Evolutionary conservation across 2,329 filamentous ascomycete genomes (phyloP), one percentile per base, ranked within the genome.

Genomic region (Pezicula carpinea): DNA sequence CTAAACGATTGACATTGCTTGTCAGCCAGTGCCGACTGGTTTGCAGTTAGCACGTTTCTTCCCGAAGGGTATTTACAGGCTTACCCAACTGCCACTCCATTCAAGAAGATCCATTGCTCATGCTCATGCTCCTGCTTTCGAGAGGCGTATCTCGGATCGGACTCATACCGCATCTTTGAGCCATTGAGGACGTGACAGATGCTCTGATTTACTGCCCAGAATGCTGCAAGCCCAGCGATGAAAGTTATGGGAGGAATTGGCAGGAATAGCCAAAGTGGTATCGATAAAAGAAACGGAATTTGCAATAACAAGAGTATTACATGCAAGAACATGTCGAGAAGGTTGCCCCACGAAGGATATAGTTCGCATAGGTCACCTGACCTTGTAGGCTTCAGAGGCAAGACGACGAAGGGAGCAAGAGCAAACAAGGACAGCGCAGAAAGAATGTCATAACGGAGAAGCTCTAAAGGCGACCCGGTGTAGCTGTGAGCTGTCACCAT

Each of bases 31-130:
- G 76, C 44, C 78, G 68, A 3, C 76, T 79, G 49, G n/a, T 11
- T 22, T 38, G n/a, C 34, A 21, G 23, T 41, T 40, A 47, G 15
- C 21, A 15, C 21, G 26, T 42, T 29, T 39, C 63, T 39, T 17
- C n/a, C 17, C n/a, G n/a, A 7, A 33, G 31, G 50, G 53, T n/a
- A 57, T 17, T 22, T 48, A 39, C 17, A 44, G 15, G 69, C 75
- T 49, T 66, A 82, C 79, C 76, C 77, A 29, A 75, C 75, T 8
- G 76, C 79, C 22, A 90, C 80, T 1, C 87, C 87, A 58, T 91
- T 91, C 43, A 91, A 65, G 60, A 87, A 91, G n/a, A 91, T 73
- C 87, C 87, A 92, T 58, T 83, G 77, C 66, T 91, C 87, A 44
- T 80, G 71, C 10, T 70, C 69, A 61, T 70, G 64, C n/a, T 60